Conservation (phyloP, 768 basidiomycete genomes). For the Collybiopsis confluens region DNA sequence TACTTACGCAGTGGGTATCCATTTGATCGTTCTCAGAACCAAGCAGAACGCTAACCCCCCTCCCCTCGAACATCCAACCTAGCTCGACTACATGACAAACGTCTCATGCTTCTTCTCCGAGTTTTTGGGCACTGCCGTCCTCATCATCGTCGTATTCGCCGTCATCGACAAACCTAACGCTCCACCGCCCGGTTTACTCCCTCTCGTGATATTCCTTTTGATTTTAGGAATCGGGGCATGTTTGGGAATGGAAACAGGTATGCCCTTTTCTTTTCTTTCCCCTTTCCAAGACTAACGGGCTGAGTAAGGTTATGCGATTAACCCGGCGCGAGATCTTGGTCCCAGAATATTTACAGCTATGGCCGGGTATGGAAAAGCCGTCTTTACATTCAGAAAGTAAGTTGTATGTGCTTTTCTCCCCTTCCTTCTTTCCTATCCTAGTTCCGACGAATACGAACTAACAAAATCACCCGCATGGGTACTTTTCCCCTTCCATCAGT, state of each 20-base stretch:
- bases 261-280: not conserved
- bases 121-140: constrained; percentile 56
- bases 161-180: constrained; percentile 49
- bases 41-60: no score
- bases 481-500: constrained; percentile 24
- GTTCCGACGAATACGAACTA: no score
- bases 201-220: constrained; percentile 52
- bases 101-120: constrained; percentile 42
- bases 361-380: constrained; percentile 59
- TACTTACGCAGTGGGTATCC: constrained; percentile 50
- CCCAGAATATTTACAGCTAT: constrained; percentile 68
- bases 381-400: constrained; percentile 39
- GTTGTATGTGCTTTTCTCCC: constrained; percentile 17
- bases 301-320: constrained; percentile 32
- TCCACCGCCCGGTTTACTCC: constrained; percentile 49
- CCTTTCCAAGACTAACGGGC: not conserved
- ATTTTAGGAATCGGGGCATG: constrained; percentile 54
- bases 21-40: not conserved
- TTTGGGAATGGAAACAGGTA: constrained; percentile 63
- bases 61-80: not conserved
- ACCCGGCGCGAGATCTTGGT: constrained; percentile 55
- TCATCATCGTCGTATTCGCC: constrained; percentile 54
- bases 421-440: not conserved
- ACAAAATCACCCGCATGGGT: constrained; percentile 11
- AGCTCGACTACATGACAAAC: constrained; percentile 36